These are phyloP conservation scores for Yamadazyma sp. DNA, from an alignment of 805 yeast genomes.

Conservation along the genomic window DNA sequence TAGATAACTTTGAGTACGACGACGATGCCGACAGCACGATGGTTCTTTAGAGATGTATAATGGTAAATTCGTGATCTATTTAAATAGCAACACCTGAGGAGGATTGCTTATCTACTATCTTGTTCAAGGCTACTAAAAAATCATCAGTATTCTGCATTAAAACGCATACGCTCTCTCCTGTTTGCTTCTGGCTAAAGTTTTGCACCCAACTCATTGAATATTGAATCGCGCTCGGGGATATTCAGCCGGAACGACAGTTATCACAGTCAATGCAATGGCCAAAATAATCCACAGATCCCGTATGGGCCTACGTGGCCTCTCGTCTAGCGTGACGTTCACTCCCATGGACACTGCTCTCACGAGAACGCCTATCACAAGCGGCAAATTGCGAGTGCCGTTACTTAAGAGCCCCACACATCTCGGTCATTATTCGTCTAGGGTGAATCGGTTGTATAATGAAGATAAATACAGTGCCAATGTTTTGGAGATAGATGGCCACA, in stretches of 20 bases:
- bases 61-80: conserved; percentile 23
- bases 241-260: conserved; percentile 1
- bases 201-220: conserved; percentile 9
- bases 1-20: conserved; percentile 27
- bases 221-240: conserved; percentile 8
- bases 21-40: conserved; percentile 36
- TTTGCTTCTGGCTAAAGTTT: not conserved
- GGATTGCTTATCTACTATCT: no score
- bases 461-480: conserved; percentile 73
- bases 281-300: no score
- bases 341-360: conserved; percentile 8
- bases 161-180: no score
- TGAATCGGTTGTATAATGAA: conserved; percentile 76
- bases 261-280: conserved; percentile 1
- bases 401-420: conserved; percentile 67
- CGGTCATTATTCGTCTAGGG: conserved; percentile 79
- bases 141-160: no score
- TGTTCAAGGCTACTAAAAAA: no score
- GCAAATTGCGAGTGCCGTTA: conserved; percentile 52
- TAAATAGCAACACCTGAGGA: not conserved
- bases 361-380: conserved; percentile 14
- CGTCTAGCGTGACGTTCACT: conserved; percentile 14
- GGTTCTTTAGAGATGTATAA: conserved; percentile 27
- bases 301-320: conserved; percentile 1
- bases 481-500: conserved; percentile 31